These are phyloP conservation scores for Solanum corneliomulleri DNA, from an alignment of 257 asterid genomes.

Conservation along the genomic window DNA sequence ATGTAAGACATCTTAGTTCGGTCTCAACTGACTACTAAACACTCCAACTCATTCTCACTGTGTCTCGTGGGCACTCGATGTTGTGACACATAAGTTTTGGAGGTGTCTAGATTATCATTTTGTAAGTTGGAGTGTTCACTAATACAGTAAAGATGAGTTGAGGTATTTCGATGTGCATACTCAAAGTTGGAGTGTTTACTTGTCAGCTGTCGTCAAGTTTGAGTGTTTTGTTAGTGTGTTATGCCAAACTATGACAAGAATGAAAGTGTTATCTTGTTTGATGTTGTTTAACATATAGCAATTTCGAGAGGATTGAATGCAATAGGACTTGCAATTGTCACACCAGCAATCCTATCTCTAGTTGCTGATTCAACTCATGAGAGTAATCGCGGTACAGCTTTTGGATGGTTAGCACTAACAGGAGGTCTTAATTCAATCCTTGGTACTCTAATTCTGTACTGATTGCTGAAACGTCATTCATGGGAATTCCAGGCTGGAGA, in stretches of 20 bases:
- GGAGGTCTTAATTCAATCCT: conserved; percentile 54
- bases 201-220: neutral
- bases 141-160: neutral
- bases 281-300: conserved; percentile 36
- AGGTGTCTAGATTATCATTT: neutral
- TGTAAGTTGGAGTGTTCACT: neutral
- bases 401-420: conserved; percentile 69
- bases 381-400: conserved; percentile 68
- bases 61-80: neutral
- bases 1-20: neutral
- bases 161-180: neutral
- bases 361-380: conserved; percentile 77
- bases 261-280: neutral
- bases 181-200: neutral
- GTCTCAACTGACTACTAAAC: neutral
- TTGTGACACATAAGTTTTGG: neutral
- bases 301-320: conserved; percentile 71
- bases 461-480: conserved; percentile 46
- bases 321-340: conserved; percentile 67
- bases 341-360: conserved; percentile 68
- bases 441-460: conserved; percentile 59
- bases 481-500: conserved; percentile 86
- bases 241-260: neutral
- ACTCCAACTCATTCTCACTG: neutral
- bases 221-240: neutral